Base-by-base conservation (phyloP, 495 filamentous ascomycete species). In the Aspergillus nidulans region DNA sequence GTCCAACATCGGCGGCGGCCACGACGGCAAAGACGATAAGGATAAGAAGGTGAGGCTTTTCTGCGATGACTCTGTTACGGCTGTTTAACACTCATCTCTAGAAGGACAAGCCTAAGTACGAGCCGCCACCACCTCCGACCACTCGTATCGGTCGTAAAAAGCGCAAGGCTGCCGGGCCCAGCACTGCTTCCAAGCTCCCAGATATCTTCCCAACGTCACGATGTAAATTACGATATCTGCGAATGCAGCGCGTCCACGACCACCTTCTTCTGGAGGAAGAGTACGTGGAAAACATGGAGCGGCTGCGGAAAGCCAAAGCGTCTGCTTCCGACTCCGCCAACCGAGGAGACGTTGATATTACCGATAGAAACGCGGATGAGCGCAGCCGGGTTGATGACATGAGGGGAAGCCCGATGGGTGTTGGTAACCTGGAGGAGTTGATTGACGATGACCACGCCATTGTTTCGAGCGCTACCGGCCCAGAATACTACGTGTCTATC, bases 401-500 rank as follows among this genome's bases (percentile, higher is more conserved):
- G 92, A 83, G 94, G 68, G 94, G 94, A 38, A 96, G 89, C 68
- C 94, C 94, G 39, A 99, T 99, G 94, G 94, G 94, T 13, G 94
- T 99, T 40, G 94, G 94, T 39, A 97, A 94, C 57, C 72, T 99
- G 63, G 94, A 97, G 72, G 94, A 99, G 76, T 88, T 99, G 84
- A 99, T 99, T 64, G 94, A 99, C 71, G 94, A 99, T 73, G 94
- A 99, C 74, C 94, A 99, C 66, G 94, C 94, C 54, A 99, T 99
- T 65, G 95, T 99, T 39, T 96, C 90, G 9, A 96, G 90, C 68
- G 92, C 95, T 4, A 97, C 95, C 12, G 94, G 94, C 0, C 95
- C 94, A 2, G 94, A 99, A 70, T 99, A 97, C 77, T 99, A 99
- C 69, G 94, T 99, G 55, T 96, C 91, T 48, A 99, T 99, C 81